Percentiles rank a stretch among this genome's conserved stretches.
phyloP scores from a whole-genome alignment of 106 monocot genomes.

The Platanthera guangdongensis region DNA sequence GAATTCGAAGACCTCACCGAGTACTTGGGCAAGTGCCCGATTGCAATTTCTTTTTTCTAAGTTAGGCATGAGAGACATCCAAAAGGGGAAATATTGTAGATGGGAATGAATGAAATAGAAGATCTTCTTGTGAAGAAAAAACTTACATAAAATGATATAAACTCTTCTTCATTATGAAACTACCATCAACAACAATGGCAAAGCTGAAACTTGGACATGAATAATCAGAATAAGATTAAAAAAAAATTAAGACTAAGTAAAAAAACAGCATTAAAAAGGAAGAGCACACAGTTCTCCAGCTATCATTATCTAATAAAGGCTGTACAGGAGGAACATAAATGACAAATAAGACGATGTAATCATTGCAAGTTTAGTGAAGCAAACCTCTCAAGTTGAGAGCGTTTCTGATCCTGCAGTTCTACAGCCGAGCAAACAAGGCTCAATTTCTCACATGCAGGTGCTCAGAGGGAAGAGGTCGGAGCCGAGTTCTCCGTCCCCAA shows the following conservation, averaged over 20 bases:
- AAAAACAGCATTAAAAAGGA: background rate
- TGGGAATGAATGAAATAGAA: too few species aligned
- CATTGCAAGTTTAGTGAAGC: background rate
- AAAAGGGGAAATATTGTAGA: too few species aligned
- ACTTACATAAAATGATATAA: background rate
- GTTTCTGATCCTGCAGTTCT: background rate
- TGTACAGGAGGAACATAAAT: background rate
- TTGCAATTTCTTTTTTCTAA: too few species aligned
- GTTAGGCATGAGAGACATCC: too few species aligned
- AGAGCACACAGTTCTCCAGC: constrained; percentile 3
- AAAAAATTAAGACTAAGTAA: constrained; percentile 1
- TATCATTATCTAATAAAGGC: background rate
- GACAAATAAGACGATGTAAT: background rate
- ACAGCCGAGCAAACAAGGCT: background rate
- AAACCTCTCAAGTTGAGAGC: constrained; percentile 3
- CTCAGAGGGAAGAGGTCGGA: constrained; percentile 9
- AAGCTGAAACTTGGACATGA: background rate
- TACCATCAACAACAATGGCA: background rate
- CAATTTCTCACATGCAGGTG: constrained; percentile 4
- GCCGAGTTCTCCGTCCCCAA: constrained; percentile 6
- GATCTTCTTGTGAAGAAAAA: background rate
- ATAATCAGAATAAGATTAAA: background rate
- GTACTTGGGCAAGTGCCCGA: too few species aligned
- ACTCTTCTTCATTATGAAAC: constrained; percentile 2
- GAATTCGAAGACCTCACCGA: too few species aligned